These are phyloP conservation scores for Ananas comosus DNA, from an alignment of 176 grass and related monocot species.

Conservation along the genomic window DNA sequence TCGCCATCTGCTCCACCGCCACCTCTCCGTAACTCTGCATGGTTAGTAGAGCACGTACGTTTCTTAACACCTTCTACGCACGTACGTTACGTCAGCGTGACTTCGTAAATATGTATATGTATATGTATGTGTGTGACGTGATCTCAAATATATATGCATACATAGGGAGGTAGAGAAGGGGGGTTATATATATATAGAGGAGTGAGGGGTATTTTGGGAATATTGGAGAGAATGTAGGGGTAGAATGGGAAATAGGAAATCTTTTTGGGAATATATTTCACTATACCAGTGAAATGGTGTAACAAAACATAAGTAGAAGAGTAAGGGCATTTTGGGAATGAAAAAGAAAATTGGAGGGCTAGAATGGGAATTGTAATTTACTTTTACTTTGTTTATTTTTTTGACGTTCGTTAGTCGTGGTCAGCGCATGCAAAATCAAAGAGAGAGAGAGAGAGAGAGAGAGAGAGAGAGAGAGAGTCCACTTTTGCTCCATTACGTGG, in stretches of 20 bases:
- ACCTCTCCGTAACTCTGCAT: conserved; percentile 71
- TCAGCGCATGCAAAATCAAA: conserved; percentile 14
- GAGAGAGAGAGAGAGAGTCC: no score
- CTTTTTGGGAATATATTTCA: no score
- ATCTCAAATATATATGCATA: background rate
- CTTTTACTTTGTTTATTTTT: no score
- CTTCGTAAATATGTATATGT: background rate
- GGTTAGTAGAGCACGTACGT: background rate
- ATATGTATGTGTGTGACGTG: background rate
- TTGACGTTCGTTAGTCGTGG: background rate
- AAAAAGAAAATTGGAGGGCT: conserved; percentile 14
- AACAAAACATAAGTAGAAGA: no score
- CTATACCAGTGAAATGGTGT: no score
- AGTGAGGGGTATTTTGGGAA: conserved; percentile 18
- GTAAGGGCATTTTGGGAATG: no score
- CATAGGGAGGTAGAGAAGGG: background rate
- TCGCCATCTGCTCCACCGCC: conserved; percentile 65
- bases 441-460: no score
- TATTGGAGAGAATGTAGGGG: conserved; percentile 17
- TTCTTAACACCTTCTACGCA: background rate
- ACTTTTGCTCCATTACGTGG: background rate
- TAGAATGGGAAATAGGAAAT: conserved; percentile 8
- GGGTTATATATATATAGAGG: conserved; percentile 47
- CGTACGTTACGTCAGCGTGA: background rate
- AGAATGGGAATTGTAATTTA: background rate